Conservation (phyloP, 768 basidiomycete genomes). For the Suillus clintonianus region DNA sequence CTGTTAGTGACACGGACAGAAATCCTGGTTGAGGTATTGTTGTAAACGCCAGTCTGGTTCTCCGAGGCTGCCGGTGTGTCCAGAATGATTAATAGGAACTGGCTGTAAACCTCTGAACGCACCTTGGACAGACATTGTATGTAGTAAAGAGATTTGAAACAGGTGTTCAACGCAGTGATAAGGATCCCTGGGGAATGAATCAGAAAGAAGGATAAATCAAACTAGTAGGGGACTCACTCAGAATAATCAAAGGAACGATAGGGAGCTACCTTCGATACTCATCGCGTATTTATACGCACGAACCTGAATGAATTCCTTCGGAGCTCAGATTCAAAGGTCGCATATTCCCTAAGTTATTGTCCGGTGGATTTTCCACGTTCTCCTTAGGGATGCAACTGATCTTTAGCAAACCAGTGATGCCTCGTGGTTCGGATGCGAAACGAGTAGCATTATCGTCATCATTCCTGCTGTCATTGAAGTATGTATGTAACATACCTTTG, state of each 20-base stretch:
- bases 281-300: not conserved
- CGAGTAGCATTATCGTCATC: not conserved
- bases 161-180: not conserved
- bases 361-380: not conserved
- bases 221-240: not conserved
- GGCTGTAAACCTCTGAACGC: not conserved
- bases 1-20: not conserved
- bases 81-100: not conserved
- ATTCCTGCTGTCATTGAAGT: no score
- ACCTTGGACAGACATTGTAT: not conserved
- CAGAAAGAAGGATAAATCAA: not conserved
- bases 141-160: not conserved
- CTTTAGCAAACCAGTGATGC: not conserved
- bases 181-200: not conserved
- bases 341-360: not conserved
- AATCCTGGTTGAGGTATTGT: not conserved
- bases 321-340: not conserved
- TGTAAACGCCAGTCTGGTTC: not conserved
- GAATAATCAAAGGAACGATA: not conserved
- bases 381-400: not conserved
- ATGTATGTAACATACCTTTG: no score
- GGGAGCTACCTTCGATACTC: not conserved
- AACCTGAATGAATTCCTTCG: not conserved
- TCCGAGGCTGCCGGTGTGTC: not conserved
- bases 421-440: not conserved